Base-by-base conservation (phyloP, 768 basidiomycete species). In the Termitomyces sp. region DNA sequence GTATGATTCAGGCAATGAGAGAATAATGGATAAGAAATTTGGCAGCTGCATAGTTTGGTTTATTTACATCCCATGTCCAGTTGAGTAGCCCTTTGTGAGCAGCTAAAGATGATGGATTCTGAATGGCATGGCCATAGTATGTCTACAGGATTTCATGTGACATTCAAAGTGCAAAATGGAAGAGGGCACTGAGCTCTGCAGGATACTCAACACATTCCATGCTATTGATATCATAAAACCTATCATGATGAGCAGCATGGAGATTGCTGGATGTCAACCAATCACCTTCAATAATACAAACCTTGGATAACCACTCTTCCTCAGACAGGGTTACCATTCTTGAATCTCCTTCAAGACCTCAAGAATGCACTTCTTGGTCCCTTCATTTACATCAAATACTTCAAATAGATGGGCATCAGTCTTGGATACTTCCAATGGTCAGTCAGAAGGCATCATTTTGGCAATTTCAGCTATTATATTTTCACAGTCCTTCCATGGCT, bases 321-420 rank as follows among this genome's bases (percentile, higher is more conserved):
- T 59, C 54, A 9, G 55, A 46, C 9, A 71, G 42, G 13, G 50
- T 55, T n/a, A 57, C n/a, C 58, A 18, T 46, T 69, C 59, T 26
- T 63, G 64, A 33, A 72, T 63, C 4, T 32, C 56, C 45, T 67
- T 55, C 3, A 70, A 7, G n/a, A 69, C 60, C 2, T 69, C 55
- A 2, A 72, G 53, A 4, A 67, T 53, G 0, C 67, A 69, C 34
- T 67, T 64, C 53, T 70, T 71, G 0, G 71, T 71, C 2, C 71
- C 70, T 55, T 71, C 70, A 50, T 71, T 65, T 5, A 70, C 62
- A 57, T 71, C 65, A 51, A 71, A 67, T 2, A 71, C 65, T 18
- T 69, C 65, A 22, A 72, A 62, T 5, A 68, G 69, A 4, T 61
- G 55, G 6, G 64, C 62, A 47, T 70, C 69, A 3, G 64, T 66